Base-by-base conservation (phyloP, 164 flowering plant species). In the Piper betle region DNA sequence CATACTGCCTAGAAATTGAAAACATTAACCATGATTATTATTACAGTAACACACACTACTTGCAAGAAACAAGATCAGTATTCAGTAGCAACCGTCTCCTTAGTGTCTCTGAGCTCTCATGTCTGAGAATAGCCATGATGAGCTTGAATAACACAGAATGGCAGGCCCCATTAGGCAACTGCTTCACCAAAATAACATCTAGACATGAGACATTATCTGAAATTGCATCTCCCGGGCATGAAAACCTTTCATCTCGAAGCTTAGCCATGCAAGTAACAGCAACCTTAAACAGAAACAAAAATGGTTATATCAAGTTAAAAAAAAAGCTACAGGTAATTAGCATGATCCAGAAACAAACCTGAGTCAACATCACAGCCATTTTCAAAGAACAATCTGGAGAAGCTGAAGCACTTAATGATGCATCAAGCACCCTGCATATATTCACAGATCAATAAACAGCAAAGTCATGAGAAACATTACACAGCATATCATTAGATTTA, bases 231-330 rank as follows among this genome's bases (percentile, higher is more conserved):
- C 84, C 78, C 39, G 88, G 86, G 65, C 69, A 78, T 37, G 73
- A 48, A 64, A 80, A 94, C 70, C 93, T 81, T 68, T 88, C 97
- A 77, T 91, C 99, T 54, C 96, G 86, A 54, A 94, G 73, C 71
- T 91, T 94, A 17, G 99, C 97, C 93, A 91, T 85, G 84, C 96
- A 88, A 60, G 99, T 93, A 56, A 88, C 78, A 38, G 88, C 91
- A 71, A 93, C 99, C 98, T 93, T 25, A 18, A 19, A 37, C 37
- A 55, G 16, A 0, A 3, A 11, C 43, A 52, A 48, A 68, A 58
- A 55, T 12, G 58, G 25, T 6, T 18, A 56, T n/a, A 20, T 5
- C 6, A 42, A 37, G 50, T 6, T 15, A 56, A 55, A 7, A 10
- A 18, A 55, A 37, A 20, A 6, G 10, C 25, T 10, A 4, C 19